Evolutionary conservation across 306 rosid species (phyloP), one percentile per base, ranked within the genome.

Genomic region (Argentina anserina): DNA sequence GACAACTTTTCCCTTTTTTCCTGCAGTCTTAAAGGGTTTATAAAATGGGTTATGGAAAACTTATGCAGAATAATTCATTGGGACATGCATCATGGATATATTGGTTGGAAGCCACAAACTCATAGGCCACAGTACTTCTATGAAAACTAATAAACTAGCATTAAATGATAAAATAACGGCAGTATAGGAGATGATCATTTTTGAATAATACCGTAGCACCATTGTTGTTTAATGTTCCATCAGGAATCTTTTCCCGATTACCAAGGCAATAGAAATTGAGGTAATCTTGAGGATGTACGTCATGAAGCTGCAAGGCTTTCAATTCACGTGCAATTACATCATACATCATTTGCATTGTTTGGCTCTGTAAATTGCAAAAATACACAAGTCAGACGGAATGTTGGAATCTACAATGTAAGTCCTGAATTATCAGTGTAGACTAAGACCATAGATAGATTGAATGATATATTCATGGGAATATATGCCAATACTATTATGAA

Each of bases 261-360:
- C 99, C 99, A 75, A 94, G 99, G 87, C 99, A 91, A 81, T 86
- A 91, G 80, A 94, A 94, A 74, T 92, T 94, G 69, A 94, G 96
- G 84, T 85, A 94, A 77, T 91, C 92, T 79, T 67, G 90, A 59
- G 96, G 96, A 75, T 76, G 79, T 28, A 68, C 59, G 50, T 76
- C 81, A 36, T 36, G 61, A 67, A 78, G 85, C 68, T 86, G 78
- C 81, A 28, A 75, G 18, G 84, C 62, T 74, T 84, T 89, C 71
- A 94, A 83, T 75, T 77, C 97, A 75, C 63, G 56, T 64, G 89
- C 96, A 64, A 94, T 85, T 33, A 86, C 60, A 46, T 66, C 73
- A 80, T 91, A 94, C 99, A 94, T 94, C 83, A 75, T 81, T 71
- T 90, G 87, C 91, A 91, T 94, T 50, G 99, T 94, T 79, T 91